Base-by-base conservation (phyloP, 371 early-diverging fungal genomes). In the Apophysomyces trapeziformis region DNA sequence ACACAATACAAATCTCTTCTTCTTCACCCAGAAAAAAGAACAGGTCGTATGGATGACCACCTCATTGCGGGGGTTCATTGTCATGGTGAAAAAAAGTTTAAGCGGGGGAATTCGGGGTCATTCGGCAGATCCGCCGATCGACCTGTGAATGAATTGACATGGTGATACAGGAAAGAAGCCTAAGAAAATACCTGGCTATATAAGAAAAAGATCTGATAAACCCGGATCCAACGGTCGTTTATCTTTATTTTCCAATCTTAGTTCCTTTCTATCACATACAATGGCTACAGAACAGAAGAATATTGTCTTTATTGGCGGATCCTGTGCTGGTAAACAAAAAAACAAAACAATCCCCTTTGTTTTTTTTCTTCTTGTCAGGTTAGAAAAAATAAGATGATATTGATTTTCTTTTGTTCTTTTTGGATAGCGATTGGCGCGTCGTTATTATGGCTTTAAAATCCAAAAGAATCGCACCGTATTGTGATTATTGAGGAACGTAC, bases 401-500 rank as follows among this genome's bases (percentile, higher is more conserved):
- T 26, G 32, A 26, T 2, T 11, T 60, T 21, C 16, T 60, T 36
- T 16, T 32, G 18, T 44, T 5, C 4, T 44, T 57, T 8, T 13
- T 64, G n/a, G 38, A 18, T 37, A 85, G 83, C 81, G 9, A 61
- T 77, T 57, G 76, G 79, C 39, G 69, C 80, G 36, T 60, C 67
- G 2, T 16, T 77, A 56, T 58, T 65, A 4, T 84, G 77, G 78
- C 67, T 64, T 21, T 72, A 73, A 13, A 60, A 71, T 7, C 74
- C 83, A 35, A 72, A 76, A 1, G 63, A 77, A 18, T 69, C 73
- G 38, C 83, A 87, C 60, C 82, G 85, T 11, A 38, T 89, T 9
- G 75, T 89, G 65, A 45, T 87, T 47, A 86, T 89, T 63, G 89
- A 89, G 71, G 74, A 68, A 58, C 86, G 81, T 60, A 77, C 78